These are phyloP conservation scores for Boletellus deceptivus DNA, from an alignment of 1,284 basidiomycete genomes.

Conservation along the genomic window DNA sequence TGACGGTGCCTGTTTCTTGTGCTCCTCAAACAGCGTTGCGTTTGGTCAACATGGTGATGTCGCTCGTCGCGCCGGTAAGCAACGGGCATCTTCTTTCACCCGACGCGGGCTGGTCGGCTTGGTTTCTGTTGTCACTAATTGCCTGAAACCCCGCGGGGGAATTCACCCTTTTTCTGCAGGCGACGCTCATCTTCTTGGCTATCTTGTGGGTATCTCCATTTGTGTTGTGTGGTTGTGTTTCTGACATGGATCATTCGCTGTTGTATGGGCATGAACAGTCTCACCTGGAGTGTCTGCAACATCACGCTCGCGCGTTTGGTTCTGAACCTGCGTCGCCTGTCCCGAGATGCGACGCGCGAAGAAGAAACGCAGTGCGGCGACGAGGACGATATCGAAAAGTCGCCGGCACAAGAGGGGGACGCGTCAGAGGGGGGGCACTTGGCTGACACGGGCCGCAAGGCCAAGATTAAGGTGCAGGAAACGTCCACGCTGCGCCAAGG, in stretches of 20 bases:
- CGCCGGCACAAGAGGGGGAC: no score
- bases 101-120: no score
- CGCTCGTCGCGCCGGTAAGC: conserved; percentile 31
- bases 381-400: no score
- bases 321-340: conserved; percentile 35
- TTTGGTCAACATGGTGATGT: conserved; percentile 30
- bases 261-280: conserved; percentile 23
- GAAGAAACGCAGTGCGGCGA: no score
- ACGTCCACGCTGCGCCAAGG: no score
- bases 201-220: conserved; percentile 26
- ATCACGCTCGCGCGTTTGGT: conserved; percentile 39
- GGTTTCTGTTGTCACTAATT: neutral
- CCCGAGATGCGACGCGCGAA: no score
- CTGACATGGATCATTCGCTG: no score
- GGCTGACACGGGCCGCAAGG: no score
- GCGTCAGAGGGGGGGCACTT: no score
- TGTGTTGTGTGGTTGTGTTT: conserved; percentile 1
- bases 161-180: conserved; percentile 12
- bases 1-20: neutral
- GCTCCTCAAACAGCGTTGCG: conserved; percentile 24
- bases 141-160: no score
- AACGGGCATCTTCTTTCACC: no score
- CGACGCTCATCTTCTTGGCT: conserved; percentile 26
- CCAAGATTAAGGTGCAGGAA: no score
- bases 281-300: conserved; percentile 40